Evolutionary conservation across 441 rosid genomes (phyloP).

Genomic region (Mallotus repandus): DNA sequence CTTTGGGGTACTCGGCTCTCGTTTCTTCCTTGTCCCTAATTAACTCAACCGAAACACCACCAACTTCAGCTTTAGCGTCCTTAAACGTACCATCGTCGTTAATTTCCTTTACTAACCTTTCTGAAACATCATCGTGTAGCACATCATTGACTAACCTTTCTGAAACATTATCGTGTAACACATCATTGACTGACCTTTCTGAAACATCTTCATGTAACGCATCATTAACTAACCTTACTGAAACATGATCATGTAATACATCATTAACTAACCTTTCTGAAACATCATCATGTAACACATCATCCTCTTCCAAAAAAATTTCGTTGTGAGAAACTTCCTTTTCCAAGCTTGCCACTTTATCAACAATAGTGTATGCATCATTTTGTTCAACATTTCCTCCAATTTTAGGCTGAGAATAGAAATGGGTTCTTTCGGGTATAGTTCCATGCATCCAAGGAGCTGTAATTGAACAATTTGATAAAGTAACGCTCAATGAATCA

Average conservation of each 20-base stretch:
- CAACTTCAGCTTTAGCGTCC: conserved; percentile 18
- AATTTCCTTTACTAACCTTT: conserved; percentile 16
- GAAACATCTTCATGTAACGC: not conserved
- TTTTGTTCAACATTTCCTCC: conserved; percentile 6
- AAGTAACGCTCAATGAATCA: conserved; percentile 32
- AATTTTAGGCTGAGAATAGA: conserved; percentile 23
- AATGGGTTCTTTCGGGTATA: conserved; percentile 19
- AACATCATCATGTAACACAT: not conserved
- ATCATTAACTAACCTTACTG: conserved; percentile 12
- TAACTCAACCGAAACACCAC: conserved; percentile 10
- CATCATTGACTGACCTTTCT: not conserved
- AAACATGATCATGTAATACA: not conserved
- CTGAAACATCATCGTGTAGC: not conserved
- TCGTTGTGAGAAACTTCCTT: conserved; percentile 10
- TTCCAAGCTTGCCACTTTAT: conserved; percentile 15
- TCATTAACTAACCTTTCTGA: conserved; percentile 12
- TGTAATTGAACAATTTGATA: conserved; percentile 34
- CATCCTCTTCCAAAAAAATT: not conserved
- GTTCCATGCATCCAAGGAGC: conserved; percentile 70
- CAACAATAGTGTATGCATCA: conserved; percentile 16
- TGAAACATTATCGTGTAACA: not conserved
- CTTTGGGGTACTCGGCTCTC: conserved; percentile 4
- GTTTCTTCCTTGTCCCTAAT: conserved; percentile 15
- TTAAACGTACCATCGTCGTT: conserved; percentile 6
- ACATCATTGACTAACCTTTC: conserved; percentile 18